Percentiles rank a stretch among this genome's conserved stretches.
phyloP scores from a whole-genome alignment of 2,329 filamentous ascomycete species.

The Fusarium abutilonis region DNA sequence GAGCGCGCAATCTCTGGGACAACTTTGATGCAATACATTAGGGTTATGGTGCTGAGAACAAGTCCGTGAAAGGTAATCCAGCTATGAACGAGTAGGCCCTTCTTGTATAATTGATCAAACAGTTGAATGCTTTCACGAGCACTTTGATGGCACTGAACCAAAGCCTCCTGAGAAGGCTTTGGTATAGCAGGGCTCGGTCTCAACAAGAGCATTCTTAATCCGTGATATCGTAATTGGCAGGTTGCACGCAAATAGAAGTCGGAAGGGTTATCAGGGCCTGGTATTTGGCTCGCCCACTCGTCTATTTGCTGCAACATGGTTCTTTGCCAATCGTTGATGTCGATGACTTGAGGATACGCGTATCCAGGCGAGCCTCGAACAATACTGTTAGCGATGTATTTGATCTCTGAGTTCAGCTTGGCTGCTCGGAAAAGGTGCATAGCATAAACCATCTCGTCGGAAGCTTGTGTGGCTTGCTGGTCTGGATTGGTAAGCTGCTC shows the following conservation, averaged over 20 bases:
- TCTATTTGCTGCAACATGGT: conserved; percentile 54
- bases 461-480: background rate
- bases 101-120: conserved; percentile 56
- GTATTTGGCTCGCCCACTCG: conserved; percentile 53
- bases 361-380: conserved; percentile 58
- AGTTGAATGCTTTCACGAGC: conserved; percentile 54
- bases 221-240: conserved; percentile 59
- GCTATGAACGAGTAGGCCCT: conserved; percentile 57
- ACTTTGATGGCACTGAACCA: conserved; percentile 56
- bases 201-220: conserved; percentile 59
- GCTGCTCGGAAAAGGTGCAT: conserved; percentile 61
- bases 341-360: conserved; percentile 57
- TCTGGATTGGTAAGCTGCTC: conserved; percentile 12
- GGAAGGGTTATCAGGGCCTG: conserved; percentile 31
- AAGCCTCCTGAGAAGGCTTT: conserved; percentile 53
- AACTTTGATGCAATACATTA: conserved; percentile 62
- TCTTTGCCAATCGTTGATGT: conserved; percentile 59
- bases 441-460: conserved; percentile 51
- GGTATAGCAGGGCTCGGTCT: conserved; percentile 63
- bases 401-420: conserved; percentile 65
- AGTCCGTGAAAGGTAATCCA: conserved; percentile 61
- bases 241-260: conserved; percentile 45
- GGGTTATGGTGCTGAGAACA: conserved; percentile 59
- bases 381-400: conserved; percentile 65
- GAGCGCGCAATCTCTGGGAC: conserved; percentile 54